Percentiles rank a stretch among this genome's conserved stretches.
Evolutionary conservation across 106 monocot species (phyloP).

Genomic region (Alisma plantagoaquatica): DNA sequence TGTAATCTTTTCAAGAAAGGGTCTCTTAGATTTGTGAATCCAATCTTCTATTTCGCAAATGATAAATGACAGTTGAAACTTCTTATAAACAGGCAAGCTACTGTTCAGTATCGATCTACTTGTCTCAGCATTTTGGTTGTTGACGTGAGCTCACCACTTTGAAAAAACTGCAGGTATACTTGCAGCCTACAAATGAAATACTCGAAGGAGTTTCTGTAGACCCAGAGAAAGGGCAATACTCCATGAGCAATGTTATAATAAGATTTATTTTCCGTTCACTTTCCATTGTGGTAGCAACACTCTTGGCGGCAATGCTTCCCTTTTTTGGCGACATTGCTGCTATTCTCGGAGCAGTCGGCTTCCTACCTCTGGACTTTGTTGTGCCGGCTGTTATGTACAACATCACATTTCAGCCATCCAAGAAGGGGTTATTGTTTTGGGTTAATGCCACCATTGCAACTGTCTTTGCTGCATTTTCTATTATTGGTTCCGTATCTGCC

Average conservation of each 20-base stretch:
- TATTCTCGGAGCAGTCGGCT: conserved; percentile 77
- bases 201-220: conserved; percentile 62
- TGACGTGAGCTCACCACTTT: too few species aligned
- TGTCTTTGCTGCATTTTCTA: conserved; percentile 42
- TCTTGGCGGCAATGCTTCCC: conserved; percentile 79
- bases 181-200: conserved; percentile 85
- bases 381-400: conserved; percentile 70
- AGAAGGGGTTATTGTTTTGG: conserved; percentile 54
- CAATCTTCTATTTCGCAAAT: too few species aligned
- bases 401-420: conserved; percentile 62
- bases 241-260: conserved; percentile 54
- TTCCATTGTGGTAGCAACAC: conserved; percentile 40
- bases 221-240: conserved; percentile 44
- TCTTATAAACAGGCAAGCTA: too few species aligned
- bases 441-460: conserved; percentile 39
- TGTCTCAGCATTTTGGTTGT: background rate
- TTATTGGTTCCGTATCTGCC: conserved; percentile 37
- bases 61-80: too few species aligned
- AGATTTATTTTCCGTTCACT: conserved; percentile 53
- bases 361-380: conserved; percentile 82
- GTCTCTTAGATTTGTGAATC: too few species aligned
- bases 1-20: too few species aligned
- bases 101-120: too few species aligned
- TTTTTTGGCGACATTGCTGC: conserved; percentile 90
- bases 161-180: conserved; percentile 77